phyloP scores from a whole-genome alignment of 179 eudicot genomes.

The Nepenthes alata region DNA sequence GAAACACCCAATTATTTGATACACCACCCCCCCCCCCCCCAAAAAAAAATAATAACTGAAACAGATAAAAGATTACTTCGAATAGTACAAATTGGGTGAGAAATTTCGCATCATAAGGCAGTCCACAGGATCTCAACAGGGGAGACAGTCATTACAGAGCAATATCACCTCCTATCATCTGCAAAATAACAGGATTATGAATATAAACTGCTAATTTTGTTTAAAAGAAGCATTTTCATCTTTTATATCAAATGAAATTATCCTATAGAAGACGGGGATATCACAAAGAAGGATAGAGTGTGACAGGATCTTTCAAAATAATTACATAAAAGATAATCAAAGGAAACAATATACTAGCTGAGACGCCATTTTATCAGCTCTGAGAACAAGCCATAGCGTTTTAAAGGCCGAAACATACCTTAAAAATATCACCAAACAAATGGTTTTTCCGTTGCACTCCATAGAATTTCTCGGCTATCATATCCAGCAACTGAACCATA shows the following conservation, averaged over 20 bases:
- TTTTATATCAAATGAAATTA: too few relatives aligned
- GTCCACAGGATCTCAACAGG: not conserved
- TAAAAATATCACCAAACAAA: conserved; percentile 81
- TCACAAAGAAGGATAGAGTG: too few relatives aligned
- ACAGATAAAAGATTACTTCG: too few relatives aligned
- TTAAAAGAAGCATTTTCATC: too few relatives aligned
- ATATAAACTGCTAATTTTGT: too few relatives aligned
- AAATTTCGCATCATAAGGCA: not conserved
- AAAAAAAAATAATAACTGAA: too few relatives aligned
- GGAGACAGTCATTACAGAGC: conserved; percentile 6
- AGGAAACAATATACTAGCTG: too few relatives aligned
- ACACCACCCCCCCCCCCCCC: rapidly evolving
- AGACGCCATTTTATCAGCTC: not conserved
- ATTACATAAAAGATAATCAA: too few relatives aligned
- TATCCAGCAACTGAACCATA: conserved; percentile 63
- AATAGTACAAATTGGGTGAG: not conserved
- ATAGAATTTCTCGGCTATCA: conserved; percentile 68
- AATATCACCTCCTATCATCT: conserved; percentile 38
- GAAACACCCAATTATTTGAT: too few relatives aligned
- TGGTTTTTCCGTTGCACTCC: conserved; percentile 69
- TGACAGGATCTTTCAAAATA: too few relatives aligned
- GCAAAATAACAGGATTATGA: conserved; percentile 7
- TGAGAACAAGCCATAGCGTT: too few relatives aligned
- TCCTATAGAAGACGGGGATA: too few relatives aligned
- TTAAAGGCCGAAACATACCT: conserved; percentile 28